Evolutionary conservation across 306 rosid genomes (phyloP), one percentile per base, ranked within the genome.

Genomic region (Glycine latifolia): DNA sequence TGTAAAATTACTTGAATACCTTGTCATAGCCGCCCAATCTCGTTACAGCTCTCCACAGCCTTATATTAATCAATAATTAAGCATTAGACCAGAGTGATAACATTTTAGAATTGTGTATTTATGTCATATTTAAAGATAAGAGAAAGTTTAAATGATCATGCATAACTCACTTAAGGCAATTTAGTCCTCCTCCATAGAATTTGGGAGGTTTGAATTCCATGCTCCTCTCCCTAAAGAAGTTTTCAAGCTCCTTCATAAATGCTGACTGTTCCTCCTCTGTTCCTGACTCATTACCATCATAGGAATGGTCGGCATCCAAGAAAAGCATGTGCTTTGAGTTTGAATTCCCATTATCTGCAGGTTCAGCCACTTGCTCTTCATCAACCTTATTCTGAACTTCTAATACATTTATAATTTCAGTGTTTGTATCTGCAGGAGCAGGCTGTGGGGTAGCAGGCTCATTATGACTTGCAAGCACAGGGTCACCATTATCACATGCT

Each of bases 1-100:
- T 26, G 31, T 26, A 26, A 26, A 26, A 26, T 26, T 26, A 26
- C 31, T 26, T 26, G 13, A 81, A 84, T 86, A 96, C 99, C 99
- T 93, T 96, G 76, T 93, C 98, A 91, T 96, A 96, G 89, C 99
- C 99, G 71, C 99, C 99, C 92, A 96, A 87, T 88, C 92, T 91
- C 4, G 85, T 92, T 81, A 96, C 99, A 10, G 97, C 89, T 83
- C 97, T 96, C 94, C 97, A 96, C 73, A 96, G 89, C 98, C 99
- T 94, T 81, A 37, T 79, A 66, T 79, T 55, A 61, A 78, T 20
- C 68, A 86, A 83, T 79, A 87, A 82, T 81, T 75, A 85, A 47
- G 86, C 73, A 90, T 86, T 73, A 70, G 77, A 54, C 56, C 77
- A 76, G 59, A 68, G 60, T 33, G 76, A 86, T 46, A 50, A 13